Evolutionary conservation across 202 grass and related monocot genomes (phyloP).

Genomic region (Carex arenaria): DNA sequence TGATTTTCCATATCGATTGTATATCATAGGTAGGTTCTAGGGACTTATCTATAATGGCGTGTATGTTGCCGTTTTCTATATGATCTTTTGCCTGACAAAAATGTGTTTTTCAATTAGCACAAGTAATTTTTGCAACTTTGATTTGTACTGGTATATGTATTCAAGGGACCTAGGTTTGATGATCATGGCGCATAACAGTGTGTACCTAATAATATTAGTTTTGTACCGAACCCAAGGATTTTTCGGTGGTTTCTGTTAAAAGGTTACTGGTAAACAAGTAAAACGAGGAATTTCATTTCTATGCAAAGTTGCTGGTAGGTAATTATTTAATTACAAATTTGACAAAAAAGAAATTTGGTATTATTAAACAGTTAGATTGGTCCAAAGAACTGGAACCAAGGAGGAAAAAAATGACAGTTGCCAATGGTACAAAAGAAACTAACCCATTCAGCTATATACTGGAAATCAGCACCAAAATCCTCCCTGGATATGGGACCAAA

Average conservation of each 20-base stretch:
- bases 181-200: not conserved
- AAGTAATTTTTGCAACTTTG: slow-evolving; percentile 42
- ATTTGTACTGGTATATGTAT: slow-evolving; percentile 26
- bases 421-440: not conserved
- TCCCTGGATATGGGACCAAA: slow-evolving; percentile 4
- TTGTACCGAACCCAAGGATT: not conserved
- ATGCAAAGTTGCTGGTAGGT: not conserved
- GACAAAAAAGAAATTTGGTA: not conserved
- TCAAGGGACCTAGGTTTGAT: not conserved
- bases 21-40: slow-evolving; percentile 48
- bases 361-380: not conserved
- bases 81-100: slow-evolving; percentile 50
- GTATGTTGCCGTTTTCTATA: slow-evolving; percentile 65
- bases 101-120: not conserved
- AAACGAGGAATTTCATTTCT: not conserved
- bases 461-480: slow-evolving; percentile 11
- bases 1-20: slow-evolving; percentile 91
- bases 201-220: not conserved
- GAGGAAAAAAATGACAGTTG: not conserved
- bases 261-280: not conserved
- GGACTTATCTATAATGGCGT: slow-evolving; percentile 45
- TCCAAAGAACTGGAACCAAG: not conserved
- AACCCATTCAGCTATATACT: slow-evolving; percentile 9
- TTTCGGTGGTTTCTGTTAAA: not conserved
- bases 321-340: not conserved